Percentiles rank a stretch among this genome's conserved stretches.
Evolutionary conservation across 1,139 yeast genomes (phyloP).

Genomic region (Suhomyces guaymorum): DNA sequence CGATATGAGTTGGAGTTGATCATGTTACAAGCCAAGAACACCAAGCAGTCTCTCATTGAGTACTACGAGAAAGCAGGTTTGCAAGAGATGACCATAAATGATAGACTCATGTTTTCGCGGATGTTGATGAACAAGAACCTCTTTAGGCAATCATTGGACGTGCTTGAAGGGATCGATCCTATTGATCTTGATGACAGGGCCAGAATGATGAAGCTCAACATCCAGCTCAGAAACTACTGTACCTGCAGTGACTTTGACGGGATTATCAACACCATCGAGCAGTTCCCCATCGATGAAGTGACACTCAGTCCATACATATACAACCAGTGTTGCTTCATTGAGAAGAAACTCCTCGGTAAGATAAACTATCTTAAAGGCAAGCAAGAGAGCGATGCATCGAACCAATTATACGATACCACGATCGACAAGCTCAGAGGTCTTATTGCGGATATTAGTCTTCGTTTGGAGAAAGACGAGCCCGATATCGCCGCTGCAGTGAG

Average conservation of each 20-base stretch:
- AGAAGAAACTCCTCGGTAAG: conserved; percentile 23
- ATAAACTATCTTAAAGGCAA: conserved; percentile 10
- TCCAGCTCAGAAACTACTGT: conserved; percentile 26
- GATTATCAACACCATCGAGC: conserved; percentile 24
- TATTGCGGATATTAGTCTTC: conserved; percentile 35
- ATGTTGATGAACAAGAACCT: conserved; percentile 34
- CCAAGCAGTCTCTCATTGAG: conserved; percentile 9
- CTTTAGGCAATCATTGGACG: conserved; percentile 24
- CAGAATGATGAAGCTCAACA: conserved; percentile 26
- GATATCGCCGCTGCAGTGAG: conserved; percentile 24
- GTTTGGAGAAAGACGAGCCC: conserved; percentile 32
- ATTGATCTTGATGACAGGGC: conserved; percentile 30
- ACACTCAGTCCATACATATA: conserved; percentile 38
- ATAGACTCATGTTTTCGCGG: conserved; percentile 33
- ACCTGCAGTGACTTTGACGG: conserved; percentile 21
- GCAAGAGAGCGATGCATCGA: too few species aligned
- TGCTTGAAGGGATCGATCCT: conserved; percentile 25
- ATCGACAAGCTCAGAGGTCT: conserved; percentile 27
- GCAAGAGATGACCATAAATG: conserved; percentile 22
- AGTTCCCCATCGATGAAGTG: conserved; percentile 34
- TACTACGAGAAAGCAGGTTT: conserved; percentile 10
- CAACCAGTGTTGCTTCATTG: conserved; percentile 34
- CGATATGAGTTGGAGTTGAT: conserved; percentile 23
- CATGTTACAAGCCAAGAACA: conserved; percentile 22
- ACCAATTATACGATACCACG: background rate